Conservation (phyloP, 108 stramenopile genomes). For the Fragilaria radians region DNA sequence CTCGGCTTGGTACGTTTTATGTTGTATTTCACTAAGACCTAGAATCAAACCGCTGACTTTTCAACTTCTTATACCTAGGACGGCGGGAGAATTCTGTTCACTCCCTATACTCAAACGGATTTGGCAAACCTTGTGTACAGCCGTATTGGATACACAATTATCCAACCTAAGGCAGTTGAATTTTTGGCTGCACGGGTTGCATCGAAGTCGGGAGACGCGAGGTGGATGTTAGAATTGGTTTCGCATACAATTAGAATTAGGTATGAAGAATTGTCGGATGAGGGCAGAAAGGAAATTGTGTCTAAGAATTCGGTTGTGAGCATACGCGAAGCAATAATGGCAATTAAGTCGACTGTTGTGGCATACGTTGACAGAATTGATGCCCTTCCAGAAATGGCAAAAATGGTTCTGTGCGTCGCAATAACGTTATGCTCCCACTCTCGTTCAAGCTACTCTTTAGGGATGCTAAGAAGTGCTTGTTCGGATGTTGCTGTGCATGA, state of each 20-base stretch:
- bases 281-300: slow-evolving; percentile 8
- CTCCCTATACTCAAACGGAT: slow-evolving; percentile 43
- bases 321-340: slow-evolving; percentile 48
- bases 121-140: slow-evolving; percentile 35
- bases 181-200: slow-evolving; percentile 49
- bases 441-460: slow-evolving; percentile 22
- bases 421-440: slow-evolving; percentile 17
- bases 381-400: slow-evolving; percentile 35
- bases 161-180: slow-evolving; percentile 47
- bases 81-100: slow-evolving; percentile 39
- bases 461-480: slow-evolving; percentile 21
- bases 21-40: neutral
- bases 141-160: slow-evolving; percentile 48
- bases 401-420: slow-evolving; percentile 49
- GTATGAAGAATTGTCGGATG: slow-evolving; percentile 4
- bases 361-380: slow-evolving; percentile 31
- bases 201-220: slow-evolving; percentile 54
- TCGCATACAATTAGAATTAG: slow-evolving; percentile 27
- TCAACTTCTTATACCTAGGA: slow-evolving; percentile 14
- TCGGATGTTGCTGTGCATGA: slow-evolving; percentile 13
- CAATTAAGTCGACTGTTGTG: slow-evolving; percentile 26
- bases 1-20: slow-evolving; percentile 50
- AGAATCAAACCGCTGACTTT: neutral
- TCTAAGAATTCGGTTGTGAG: slow-evolving; percentile 29
- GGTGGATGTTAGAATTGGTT: slow-evolving; percentile 44